Conservation (phyloP, 768 basidiomycete genomes). For the Mycena pura region DNA sequence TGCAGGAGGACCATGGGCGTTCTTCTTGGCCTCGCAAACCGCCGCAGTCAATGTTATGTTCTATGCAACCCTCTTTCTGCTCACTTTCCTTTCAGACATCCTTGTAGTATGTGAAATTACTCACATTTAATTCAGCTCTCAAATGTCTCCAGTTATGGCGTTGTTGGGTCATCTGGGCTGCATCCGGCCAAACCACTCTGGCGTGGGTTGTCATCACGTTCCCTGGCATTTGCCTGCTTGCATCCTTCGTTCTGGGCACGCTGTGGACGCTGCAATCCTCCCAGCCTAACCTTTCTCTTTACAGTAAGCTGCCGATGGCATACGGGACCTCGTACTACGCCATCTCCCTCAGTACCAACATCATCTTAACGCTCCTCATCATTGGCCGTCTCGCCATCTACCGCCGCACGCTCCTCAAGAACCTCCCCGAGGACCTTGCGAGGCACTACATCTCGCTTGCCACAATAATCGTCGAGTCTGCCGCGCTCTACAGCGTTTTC, state of each 20-base stretch:
- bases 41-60: constrained; percentile 52
- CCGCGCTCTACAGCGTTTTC: constrained; percentile 50
- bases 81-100: constrained; percentile 50
- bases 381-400: constrained; percentile 41
- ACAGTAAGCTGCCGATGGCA: constrained; percentile 41
- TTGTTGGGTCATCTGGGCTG: constrained; percentile 54
- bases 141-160: constrained; percentile 52
- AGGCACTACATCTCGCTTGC: constrained; percentile 44
- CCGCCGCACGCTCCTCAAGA: constrained; percentile 35
- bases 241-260: constrained; percentile 49
- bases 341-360: constrained; percentile 48
- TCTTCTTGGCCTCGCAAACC: constrained; percentile 49
- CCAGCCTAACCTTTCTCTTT: constrained; percentile 47
- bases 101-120: constrained; percentile 43
- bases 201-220: constrained; percentile 43
- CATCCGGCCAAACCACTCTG: constrained; percentile 35
- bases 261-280: constrained; percentile 51
- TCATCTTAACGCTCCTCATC: constrained; percentile 49
- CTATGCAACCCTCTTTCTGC: constrained; percentile 48
- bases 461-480: constrained; percentile 51
- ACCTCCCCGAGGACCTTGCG: constrained; percentile 42
- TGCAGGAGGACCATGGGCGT: constrained; percentile 47
- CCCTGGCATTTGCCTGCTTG: constrained; percentile 45
- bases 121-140: neutral
- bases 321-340: constrained; percentile 48